These are phyloP conservation scores for Xylariaceae sp. DNA, from an alignment of 2,329 filamentous ascomycete species.

Conservation along the genomic window DNA sequence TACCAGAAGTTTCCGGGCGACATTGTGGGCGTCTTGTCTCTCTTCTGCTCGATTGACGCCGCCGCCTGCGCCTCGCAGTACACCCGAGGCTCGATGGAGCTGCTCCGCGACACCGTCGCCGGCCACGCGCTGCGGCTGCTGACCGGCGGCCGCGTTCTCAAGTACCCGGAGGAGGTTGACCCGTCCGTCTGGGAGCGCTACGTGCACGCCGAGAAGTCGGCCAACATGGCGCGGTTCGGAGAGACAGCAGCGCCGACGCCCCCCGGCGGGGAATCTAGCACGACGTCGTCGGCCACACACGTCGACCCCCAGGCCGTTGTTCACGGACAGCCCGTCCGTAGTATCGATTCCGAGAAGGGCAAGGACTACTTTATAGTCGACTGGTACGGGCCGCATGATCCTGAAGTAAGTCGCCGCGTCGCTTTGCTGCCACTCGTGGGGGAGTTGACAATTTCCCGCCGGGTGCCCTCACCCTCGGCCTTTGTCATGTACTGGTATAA, in stretches of 20 bases:
- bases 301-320: slow-evolving; percentile 7
- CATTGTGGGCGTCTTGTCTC: too few relatives aligned
- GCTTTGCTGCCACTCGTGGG: not conserved
- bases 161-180: slow-evolving; percentile 11
- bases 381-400: slow-evolving; percentile 43
- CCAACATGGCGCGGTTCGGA: slow-evolving; percentile 21
- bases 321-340: slow-evolving; percentile 10
- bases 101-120: slow-evolving; percentile 19
- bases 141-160: slow-evolving; percentile 18
- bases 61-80: too few relatives aligned
- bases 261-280: not conserved
- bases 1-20: too few relatives aligned
- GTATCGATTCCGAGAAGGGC: slow-evolving; percentile 44
- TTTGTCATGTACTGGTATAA: not conserved
- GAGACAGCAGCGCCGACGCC: slow-evolving; percentile 12
- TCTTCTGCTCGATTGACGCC: too few relatives aligned
- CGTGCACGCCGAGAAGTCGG: not conserved
- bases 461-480: too few relatives aligned
- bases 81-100: too few relatives aligned
- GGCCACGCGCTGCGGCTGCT: slow-evolving; percentile 22
- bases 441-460: too few relatives aligned
- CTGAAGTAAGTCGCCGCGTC: slow-evolving; percentile 23
- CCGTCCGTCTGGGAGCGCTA: not conserved
- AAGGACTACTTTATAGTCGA: slow-evolving; percentile 40
- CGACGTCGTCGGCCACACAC: slow-evolving; percentile 4